These are phyloP conservation scores for Aureobasidium lini DNA, from an alignment of 2,329 filamentous ascomycete genomes.

Conservation along the genomic window DNA sequence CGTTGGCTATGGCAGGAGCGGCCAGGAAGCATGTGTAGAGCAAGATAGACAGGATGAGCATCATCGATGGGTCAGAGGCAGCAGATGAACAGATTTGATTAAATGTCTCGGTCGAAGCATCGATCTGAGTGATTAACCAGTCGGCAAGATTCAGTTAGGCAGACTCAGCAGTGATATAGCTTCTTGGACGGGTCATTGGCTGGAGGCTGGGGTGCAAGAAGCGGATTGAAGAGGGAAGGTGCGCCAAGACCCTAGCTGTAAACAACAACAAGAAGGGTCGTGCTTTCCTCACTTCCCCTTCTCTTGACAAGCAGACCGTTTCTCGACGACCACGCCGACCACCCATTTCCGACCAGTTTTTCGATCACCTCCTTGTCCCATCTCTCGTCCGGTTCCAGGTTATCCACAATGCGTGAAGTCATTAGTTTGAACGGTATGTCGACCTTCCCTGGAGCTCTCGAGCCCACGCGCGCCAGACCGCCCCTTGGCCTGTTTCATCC, in stretches of 20 bases:
- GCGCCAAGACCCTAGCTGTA: not conserved
- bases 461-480: slow-evolving; percentile 35
- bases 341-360: slow-evolving; percentile 1
- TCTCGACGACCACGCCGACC: slow-evolving; percentile 15
- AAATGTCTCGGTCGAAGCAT: not conserved
- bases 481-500: slow-evolving; percentile 20
- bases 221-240: not conserved
- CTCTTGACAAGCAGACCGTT: slow-evolving; percentile 16
- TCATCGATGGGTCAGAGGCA: not conserved
- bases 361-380: slow-evolving; percentile 11
- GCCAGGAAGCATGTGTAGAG: slow-evolving; percentile 5
- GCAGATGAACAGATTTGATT: not conserved
- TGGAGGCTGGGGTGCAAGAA: too few relatives aligned
- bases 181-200: not conserved
- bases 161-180: not conserved
- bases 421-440: slow-evolving; percentile 92
- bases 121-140: not conserved
- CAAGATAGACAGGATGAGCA: slow-evolving; percentile 9
- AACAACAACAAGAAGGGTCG: not conserved
- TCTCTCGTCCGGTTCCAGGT: slow-evolving; percentile 5
- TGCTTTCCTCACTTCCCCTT: slow-evolving; percentile 16
- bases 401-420: slow-evolving; percentile 88
- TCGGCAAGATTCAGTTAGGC: not conserved
- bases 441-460: slow-evolving; percentile 18
- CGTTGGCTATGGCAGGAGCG: slow-evolving; percentile 54